A percentile compares a stretch with the other conserved stretches of the same genome.
Conservation (phyloP, 164 flowering plant genomes). For the Brasenia schreberi region DNA sequence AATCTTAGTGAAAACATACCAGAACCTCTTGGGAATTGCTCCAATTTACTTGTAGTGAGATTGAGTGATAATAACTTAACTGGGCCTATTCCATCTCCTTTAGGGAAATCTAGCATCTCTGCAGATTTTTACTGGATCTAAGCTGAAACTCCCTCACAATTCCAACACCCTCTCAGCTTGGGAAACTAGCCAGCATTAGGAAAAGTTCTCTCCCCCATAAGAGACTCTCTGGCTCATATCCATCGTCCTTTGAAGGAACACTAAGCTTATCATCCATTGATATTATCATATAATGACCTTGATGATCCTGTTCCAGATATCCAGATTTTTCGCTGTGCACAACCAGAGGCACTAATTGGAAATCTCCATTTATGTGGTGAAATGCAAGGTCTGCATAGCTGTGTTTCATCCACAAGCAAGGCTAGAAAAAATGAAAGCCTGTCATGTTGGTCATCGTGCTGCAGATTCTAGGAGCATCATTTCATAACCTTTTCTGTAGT, state of each 20-base stretch:
- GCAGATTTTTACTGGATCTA: too few species aligned
- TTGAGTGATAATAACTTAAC: too few species aligned
- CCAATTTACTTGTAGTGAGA: too few species aligned
- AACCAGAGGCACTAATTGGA: not conserved
- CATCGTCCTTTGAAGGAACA: conserved; percentile 2
- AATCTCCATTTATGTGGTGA: conserved; percentile 1
- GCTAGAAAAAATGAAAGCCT: not conserved
- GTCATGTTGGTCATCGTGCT: not conserved
- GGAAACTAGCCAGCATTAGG: too few species aligned
- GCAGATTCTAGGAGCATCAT: too few species aligned
- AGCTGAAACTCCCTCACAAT: too few species aligned
- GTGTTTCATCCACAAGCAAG: not conserved
- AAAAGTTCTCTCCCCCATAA: conserved; percentile 2
- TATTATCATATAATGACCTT: conserved; percentile 6
- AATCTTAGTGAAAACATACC: too few species aligned
- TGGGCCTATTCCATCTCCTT: too few species aligned
- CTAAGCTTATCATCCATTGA: not conserved
- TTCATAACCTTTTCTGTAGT: too few species aligned
- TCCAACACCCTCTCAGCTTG: too few species aligned
- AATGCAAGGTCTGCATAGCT: not conserved
- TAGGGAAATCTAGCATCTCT: too few species aligned
- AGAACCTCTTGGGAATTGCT: too few species aligned
- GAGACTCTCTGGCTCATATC: conserved; percentile 4
- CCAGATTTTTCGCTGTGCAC: not conserved
- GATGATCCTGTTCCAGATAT: not conserved